A percentile compares a stretch with the other conserved stretches of the same genome.
phyloP scores from a whole-genome alignment of 805 yeast species.

The Myxozyma mucilagina region DNA sequence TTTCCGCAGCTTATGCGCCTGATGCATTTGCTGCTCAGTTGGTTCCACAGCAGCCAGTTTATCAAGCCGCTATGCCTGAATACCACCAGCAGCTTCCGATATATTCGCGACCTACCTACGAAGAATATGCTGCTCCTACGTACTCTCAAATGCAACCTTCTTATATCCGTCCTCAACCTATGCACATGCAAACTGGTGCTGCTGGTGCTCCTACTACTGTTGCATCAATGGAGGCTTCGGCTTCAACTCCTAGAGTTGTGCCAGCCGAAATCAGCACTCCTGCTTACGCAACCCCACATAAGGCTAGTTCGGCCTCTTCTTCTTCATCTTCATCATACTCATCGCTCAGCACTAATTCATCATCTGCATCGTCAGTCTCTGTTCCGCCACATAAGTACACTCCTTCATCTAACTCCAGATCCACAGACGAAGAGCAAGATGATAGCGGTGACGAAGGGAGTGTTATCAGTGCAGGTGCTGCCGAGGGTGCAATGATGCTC shows the following conservation, averaged over 20 bases:
- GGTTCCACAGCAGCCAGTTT: not conserved
- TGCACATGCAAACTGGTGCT: not conserved
- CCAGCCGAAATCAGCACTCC: not conserved
- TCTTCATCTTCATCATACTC: not conserved
- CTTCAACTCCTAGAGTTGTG: not conserved
- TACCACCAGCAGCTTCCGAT: conserved; percentile 1
- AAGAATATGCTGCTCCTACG: not conserved
- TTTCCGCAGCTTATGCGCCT: conserved; percentile 11
- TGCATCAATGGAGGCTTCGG: no score
- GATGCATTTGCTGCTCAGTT: conserved; percentile 16
- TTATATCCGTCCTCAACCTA: conserved; percentile 14
- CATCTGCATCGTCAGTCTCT: not conserved
- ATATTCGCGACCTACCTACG: not conserved
- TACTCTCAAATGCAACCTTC: not conserved
- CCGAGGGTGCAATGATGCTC: conserved; percentile 30
- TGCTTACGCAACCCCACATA: not conserved
- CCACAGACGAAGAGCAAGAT: conserved; percentile 2
- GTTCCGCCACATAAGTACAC: not conserved
- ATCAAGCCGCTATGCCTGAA: not conserved
- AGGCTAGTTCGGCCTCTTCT: not conserved
- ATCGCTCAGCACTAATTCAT: not conserved
- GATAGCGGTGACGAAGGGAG: conserved; percentile 20
- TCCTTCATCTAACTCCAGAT: not conserved
- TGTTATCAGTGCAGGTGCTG: conserved; percentile 19
- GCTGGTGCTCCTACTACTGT: no score